phyloP scores from a whole-genome alignment of 768 basidiomycete species.

The Boletus insuetus region DNA sequence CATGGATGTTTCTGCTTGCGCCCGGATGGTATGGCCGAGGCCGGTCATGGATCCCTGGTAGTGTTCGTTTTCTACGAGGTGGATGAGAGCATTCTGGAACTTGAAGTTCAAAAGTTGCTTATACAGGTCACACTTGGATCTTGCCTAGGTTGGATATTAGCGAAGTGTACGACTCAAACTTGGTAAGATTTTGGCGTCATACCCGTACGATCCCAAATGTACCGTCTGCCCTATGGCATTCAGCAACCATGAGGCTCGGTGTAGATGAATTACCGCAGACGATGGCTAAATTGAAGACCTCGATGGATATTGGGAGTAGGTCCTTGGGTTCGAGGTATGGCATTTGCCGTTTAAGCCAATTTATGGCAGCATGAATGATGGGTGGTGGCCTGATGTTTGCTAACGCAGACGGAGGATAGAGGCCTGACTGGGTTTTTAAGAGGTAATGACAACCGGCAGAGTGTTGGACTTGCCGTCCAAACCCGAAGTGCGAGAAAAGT shows the following conservation, averaged over 20 bases:
- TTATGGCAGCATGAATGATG: slow-evolving; percentile 39
- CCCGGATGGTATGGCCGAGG: slow-evolving; percentile 61
- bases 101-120: slow-evolving; percentile 74
- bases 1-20: slow-evolving; percentile 49
- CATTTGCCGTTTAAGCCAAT: slow-evolving; percentile 58
- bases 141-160: slow-evolving; percentile 48
- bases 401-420: slow-evolving; percentile 27
- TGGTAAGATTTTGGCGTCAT: slow-evolving; percentile 22
- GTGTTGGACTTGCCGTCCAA: slow-evolving; percentile 34
- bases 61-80: slow-evolving; percentile 71
- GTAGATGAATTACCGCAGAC: slow-evolving; percentile 86
- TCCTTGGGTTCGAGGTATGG: slow-evolving; percentile 78
- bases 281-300: slow-evolving; percentile 75
- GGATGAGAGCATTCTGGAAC: slow-evolving; percentile 63
- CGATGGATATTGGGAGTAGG: slow-evolving; percentile 81
- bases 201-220: slow-evolving; percentile 79
- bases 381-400: slow-evolving; percentile 28
- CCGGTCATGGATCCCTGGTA: slow-evolving; percentile 65
- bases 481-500: slow-evolving; percentile 39
- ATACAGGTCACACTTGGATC: slow-evolving; percentile 78
- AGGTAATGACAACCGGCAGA: not conserved
- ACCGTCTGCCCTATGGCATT: slow-evolving; percentile 76
- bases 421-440: slow-evolving; percentile 12
- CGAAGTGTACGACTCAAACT: not conserved
- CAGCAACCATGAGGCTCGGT: slow-evolving; percentile 74